Base-by-base conservation (phyloP, 768 basidiomycete genomes). In the Russula griseocarnosa region DNA sequence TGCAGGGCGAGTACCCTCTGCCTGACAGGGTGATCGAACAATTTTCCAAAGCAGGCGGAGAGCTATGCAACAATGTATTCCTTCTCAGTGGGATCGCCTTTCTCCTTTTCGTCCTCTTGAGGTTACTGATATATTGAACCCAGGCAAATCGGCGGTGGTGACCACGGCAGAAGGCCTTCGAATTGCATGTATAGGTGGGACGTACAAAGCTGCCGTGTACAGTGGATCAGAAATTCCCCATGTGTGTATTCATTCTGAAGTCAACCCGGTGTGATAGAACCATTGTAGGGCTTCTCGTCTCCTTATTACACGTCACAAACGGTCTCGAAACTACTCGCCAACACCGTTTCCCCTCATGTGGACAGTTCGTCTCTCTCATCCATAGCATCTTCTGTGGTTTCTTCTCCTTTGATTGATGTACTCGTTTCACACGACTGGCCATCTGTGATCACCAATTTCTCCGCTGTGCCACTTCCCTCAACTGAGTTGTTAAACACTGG, bases 151-250 rank as follows among this genome's bases (percentile, higher is more conserved):
- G 16, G 86, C 86, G 10, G 81, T 90, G 5, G 76, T 95, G 47
- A 89, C 84, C 3, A 94, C 92, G 13, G 82, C 86, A 9, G 84
- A 87, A 69, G 89, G 90, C 10, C 78, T 95, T 28, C 85, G 88
- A 63, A 91, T 96, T 72, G 93, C 87, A 24, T 93, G 92, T 73
- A 77, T 95, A 11, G 92, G 91, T 46, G 93, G 94, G 5, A 77
- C 79, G 42, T 92, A 87, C 70, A 86, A 92, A 51, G 74, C 81
- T 40, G 80, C 78, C 20, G 76, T 87, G 26, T 90, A 85, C 66
- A 70, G 73, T 28, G 77, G 82, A 36, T 79, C 86, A 6, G 86
- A 88, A 62, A 76, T 83, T 2, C 81, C 86, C 18, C 87, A 87
- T 34, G 89, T 87, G 73, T 57, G 86, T 77, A 34, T 49, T 47